Percentiles rank a stretch among this genome's conserved stretches.
phyloP scores from a whole-genome alignment of 2,329 filamentous ascomycete species.

The Neofusicoccum cordaticola region DNA sequence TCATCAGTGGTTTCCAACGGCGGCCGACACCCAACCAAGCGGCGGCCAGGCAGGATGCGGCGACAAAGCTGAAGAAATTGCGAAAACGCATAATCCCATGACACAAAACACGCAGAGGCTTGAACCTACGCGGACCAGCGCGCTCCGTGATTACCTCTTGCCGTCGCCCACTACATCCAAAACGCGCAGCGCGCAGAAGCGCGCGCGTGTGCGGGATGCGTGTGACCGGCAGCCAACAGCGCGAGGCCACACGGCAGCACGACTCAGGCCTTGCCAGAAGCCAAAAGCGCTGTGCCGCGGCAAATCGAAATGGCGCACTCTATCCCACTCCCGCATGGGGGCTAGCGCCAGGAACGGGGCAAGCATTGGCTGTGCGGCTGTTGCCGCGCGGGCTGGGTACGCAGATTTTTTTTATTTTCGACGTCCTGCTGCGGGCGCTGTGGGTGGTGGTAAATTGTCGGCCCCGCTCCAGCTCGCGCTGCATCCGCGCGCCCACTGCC shows the following conservation, averaged over 20 bases:
- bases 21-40: neutral
- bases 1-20: neutral
- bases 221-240: neutral
- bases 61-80: constrained; percentile 9
- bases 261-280: neutral
- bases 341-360: constrained; percentile 9
- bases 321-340: neutral
- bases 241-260: neutral
- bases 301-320: neutral
- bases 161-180: neutral
- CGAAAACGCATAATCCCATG: constrained; percentile 2
- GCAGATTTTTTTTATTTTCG: neutral
- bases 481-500: neutral
- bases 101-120: neutral
- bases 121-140: neutral
- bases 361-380: constrained; percentile 6
- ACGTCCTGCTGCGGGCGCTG: neutral
- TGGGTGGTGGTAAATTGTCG: neutral
- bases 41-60: neutral
- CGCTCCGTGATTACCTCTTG: neutral
- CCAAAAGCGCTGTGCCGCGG: neutral
- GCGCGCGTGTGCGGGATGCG: constrained; percentile 1
- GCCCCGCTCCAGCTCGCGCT: too few species aligned
- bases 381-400: constrained; percentile 1
- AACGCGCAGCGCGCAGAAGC: constrained; percentile 4